Evolutionary conservation across 1,139 yeast species (phyloP), one percentile per base, ranked within the genome.

Genomic region (Sugiyamaella japonica): DNA sequence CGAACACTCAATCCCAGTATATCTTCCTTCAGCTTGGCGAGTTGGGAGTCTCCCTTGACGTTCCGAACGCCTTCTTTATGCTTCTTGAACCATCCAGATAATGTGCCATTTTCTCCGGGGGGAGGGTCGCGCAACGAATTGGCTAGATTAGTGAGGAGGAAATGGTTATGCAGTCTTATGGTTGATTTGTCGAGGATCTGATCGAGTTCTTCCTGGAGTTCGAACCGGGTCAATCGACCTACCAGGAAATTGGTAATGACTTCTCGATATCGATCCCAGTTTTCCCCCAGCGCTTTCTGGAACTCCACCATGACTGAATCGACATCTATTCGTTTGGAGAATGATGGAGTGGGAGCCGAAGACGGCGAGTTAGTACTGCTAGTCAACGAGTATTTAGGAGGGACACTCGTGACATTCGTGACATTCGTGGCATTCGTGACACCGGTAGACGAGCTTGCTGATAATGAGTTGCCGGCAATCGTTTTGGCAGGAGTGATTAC

Each of bases 261-360:
- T 58, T 85, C 88, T 60, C 95, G 93, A 70, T 91, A 91, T 57
- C 81, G 80, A 61, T 86, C 93, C 99, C 99, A 91, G 58, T 82
- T 79, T 9, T 73, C 74, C 0, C 97, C 97, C 56, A 91, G 70
- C 56, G 79, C 76, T 53, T 77, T 77, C 60, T 88, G 93, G 60
- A 91, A 82, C 57, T 86, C 91, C 48, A 81, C 77, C 67, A 91
- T 89, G 58, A 89, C 76, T 1, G 74, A 70, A 62, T 88, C 95
- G 29, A 91, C 78, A 59, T 89, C 96, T 38, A 85, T 75, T 59
- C 96, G 75, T 59, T 63, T 50, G 59, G 31, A 37, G 10, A 42
- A 43, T 7, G 64, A 55, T 28, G 53, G 23, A 3, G 50, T 25
- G 15, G 51, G 38, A n/a, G 56, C 42, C 15, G 52, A 17, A 5